A percentile compares a stretch with the other conserved stretches of the same genome.
phyloP scores from a whole-genome alignment of 2,329 filamentous ascomycete genomes.

The Cladosporium sp. region DNA sequence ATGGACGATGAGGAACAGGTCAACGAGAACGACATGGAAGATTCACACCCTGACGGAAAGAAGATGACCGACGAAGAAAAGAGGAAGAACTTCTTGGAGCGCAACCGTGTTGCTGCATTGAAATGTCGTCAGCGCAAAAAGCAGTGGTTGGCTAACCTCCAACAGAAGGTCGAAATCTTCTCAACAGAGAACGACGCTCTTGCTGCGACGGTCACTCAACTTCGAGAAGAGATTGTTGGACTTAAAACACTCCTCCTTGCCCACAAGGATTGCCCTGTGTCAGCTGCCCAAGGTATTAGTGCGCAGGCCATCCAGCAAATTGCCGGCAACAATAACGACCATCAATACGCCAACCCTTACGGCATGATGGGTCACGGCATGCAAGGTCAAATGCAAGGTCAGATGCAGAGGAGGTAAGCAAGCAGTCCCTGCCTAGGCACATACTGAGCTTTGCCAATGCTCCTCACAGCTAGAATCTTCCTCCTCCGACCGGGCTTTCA shows the following conservation, averaged over 20 bases:
- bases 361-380: slow-evolving; percentile 39
- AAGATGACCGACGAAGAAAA: slow-evolving; percentile 99
- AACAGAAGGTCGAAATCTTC: slow-evolving; percentile 90
- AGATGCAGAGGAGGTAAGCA: slow-evolving; percentile 34
- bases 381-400: slow-evolving; percentile 27
- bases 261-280: slow-evolving; percentile 94
- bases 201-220: slow-evolving; percentile 73
- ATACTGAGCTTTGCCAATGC: slow-evolving; percentile 4
- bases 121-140: slow-evolving; percentile 98
- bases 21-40: slow-evolving; percentile 40
- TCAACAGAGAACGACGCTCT: slow-evolving; percentile 87
- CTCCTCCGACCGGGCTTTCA: background rate
- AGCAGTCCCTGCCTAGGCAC: background rate
- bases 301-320: slow-evolving; percentile 49
- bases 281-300: slow-evolving; percentile 73
- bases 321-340: slow-evolving; percentile 40
- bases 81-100: slow-evolving; percentile 93
- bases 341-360: slow-evolving; percentile 45
- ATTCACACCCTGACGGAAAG: slow-evolving; percentile 51
- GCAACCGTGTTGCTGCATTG: slow-evolving; percentile 90
- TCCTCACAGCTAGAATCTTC: slow-evolving; percentile 3
- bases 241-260: slow-evolving; percentile 88
- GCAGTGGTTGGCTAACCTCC: slow-evolving; percentile 94
- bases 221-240: slow-evolving; percentile 90
- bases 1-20: slow-evolving; percentile 51